Evolutionary conservation across 164 flowering plant species (phyloP).

Genomic region (Nymphaea thermarum): DNA sequence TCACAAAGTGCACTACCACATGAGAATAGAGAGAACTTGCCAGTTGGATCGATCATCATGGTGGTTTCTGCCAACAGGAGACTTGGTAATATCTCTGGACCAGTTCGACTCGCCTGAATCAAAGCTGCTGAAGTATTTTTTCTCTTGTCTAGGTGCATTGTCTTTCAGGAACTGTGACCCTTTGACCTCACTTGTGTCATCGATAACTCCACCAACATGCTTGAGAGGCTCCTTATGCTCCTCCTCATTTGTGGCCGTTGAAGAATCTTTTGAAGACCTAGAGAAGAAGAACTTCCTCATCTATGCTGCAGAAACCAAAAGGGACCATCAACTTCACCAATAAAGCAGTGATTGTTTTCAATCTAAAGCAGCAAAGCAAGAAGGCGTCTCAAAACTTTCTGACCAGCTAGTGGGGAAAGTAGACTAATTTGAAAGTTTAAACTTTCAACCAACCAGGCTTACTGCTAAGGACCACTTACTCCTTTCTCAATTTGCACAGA

Average conservation of each 20-base stretch:
- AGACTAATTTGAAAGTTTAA: too few relatives aligned
- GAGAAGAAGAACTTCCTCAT: slow-evolving; percentile 88
- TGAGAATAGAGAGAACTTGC: too few relatives aligned
- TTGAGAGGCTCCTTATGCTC: slow-evolving; percentile 29
- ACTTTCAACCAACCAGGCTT: too few relatives aligned
- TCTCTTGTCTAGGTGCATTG: slow-evolving; percentile 18
- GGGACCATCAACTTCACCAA: not conserved
- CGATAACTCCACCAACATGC: slow-evolving; percentile 12
- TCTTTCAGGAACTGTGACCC: slow-evolving; percentile 14
- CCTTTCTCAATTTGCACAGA: too few relatives aligned
- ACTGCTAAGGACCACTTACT: too few relatives aligned
- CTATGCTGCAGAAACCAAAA: not conserved
- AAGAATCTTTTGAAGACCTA: slow-evolving; percentile 35
- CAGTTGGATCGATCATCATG: slow-evolving; percentile 13
- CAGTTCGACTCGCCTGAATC: slow-evolving; percentile 17
- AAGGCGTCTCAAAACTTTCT: too few relatives aligned
- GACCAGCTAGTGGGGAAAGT: too few relatives aligned
- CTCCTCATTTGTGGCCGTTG: slow-evolving; percentile 34
- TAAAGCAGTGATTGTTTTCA: too few relatives aligned
- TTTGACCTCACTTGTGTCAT: slow-evolving; percentile 1
- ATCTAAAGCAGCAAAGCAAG: too few relatives aligned
- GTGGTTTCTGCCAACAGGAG: slow-evolving; percentile 59
- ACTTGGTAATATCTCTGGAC: not conserved
- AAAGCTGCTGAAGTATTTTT: slow-evolving; percentile 23
- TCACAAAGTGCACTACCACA: not conserved